These are phyloP conservation scores for Triticum monococcum DNA, from an alignment of 176 grass and related monocot genomes.

Conservation along the genomic window DNA sequence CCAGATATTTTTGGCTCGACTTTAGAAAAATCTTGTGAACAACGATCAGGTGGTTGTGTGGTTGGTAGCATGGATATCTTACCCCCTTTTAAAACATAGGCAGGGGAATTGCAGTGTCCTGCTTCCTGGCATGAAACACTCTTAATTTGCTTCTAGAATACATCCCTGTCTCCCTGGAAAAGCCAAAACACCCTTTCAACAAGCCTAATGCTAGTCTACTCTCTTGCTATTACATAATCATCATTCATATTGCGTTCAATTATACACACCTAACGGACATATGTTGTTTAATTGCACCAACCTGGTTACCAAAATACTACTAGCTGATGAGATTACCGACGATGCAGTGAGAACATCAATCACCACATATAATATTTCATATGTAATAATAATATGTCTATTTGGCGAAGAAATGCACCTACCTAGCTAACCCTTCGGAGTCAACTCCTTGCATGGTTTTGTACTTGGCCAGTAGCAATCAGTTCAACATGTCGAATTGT, in stretches of 20 bases:
- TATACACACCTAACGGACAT: neutral
- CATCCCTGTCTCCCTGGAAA: neutral
- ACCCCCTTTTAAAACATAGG: neutral
- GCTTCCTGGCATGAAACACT: neutral
- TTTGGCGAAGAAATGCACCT: neutral
- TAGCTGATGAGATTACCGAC: neutral
- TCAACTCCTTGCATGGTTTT: neutral
- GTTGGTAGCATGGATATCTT: too few relatives aligned
- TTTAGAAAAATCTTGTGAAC: too few relatives aligned
- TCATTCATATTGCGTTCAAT: neutral
- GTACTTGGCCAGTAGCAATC: neutral
- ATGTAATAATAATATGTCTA: neutral
- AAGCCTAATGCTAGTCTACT: neutral
- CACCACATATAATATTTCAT: neutral
- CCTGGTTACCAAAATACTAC: neutral
- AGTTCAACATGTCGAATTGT: neutral
- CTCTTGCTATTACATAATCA: neutral
- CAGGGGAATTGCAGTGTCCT: neutral
- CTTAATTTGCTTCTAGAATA: neutral
- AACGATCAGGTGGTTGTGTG: too few relatives aligned
- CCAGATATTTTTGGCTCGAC: too few relatives aligned
- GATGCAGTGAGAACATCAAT: neutral
- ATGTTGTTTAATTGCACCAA: neutral
- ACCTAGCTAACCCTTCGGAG: neutral
- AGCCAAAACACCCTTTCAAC: neutral